Evolutionary conservation across 148 eudicot species (phyloP), one percentile per base, ranked within the genome.

Genomic region (Limonium bicolor): DNA sequence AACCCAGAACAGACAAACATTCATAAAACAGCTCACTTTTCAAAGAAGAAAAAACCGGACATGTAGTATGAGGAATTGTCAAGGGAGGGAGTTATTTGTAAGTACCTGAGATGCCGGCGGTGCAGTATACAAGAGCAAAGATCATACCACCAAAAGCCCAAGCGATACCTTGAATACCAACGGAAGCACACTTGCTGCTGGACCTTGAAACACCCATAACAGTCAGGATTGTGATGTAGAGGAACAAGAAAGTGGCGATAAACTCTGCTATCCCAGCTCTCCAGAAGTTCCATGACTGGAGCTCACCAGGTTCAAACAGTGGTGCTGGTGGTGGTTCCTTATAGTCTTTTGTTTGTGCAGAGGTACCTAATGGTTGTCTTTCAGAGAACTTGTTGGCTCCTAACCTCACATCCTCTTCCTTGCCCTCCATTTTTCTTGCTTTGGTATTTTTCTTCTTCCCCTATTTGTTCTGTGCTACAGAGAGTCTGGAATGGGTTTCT

Each of bases 71-170:
- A 9, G 22, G 4, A 27, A 4, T 4, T 5, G 3, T 5, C 24
- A 22, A 22, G 19, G 0, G 30, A 23, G 6, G 2, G 12, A 10
- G 17, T 0, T 32, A 16, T 12, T 21, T 13, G 15, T 6, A 4
- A 10, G 60, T 17, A 84, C 94, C 94, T 61, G 95, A 84, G 56
- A 84, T 80, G 38, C 95, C 95, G 57, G 95, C 95, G 45, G 90
- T 84, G 55, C 90, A 84, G 65, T 84, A 84, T 34, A 84, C 95
- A 56, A 84, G 90, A 27, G 86, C 90, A 69, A 84, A 84, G 60
- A 84, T 84, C 90, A 84, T 80, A 36, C 90, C 90, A 51, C 95
- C 95, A 77, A 84, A 84, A 25, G 90, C 82, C 90, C 95, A 84
- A 73, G 95, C 95, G 71, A 84, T 71, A 2, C 95, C 95, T 48